phyloP scores from a whole-genome alignment of 2,329 filamentous ascomycete species.

The Pyricularia grisea region DNA sequence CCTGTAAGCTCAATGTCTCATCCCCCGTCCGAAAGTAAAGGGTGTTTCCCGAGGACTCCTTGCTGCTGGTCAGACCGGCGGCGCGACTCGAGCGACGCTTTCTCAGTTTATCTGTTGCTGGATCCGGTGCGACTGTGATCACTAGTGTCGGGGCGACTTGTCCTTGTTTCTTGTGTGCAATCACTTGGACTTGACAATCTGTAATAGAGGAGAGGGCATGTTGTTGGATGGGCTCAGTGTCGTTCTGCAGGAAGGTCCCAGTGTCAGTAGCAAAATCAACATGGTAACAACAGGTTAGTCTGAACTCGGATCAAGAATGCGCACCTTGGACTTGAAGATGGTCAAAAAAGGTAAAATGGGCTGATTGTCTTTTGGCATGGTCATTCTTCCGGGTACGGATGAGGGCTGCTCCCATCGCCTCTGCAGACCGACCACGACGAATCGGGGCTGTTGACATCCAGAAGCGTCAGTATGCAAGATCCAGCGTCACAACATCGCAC shows the following conservation, averaged over 20 bases:
- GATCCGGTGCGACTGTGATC: conserved; percentile 41
- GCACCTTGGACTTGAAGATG: conserved; percentile 48
- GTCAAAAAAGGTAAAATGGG: conserved; percentile 31
- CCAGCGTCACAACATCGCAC: neutral
- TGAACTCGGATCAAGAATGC: neutral
- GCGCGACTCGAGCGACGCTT: conserved; percentile 57
- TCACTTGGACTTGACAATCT: conserved; percentile 48
- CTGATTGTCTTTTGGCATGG: neutral
- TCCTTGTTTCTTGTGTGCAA: conserved; percentile 53
- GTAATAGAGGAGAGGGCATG: conserved; percentile 41
- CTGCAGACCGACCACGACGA: conserved; percentile 42
- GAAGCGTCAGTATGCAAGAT: no score
- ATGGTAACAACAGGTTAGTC: neutral
- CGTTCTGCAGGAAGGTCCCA: conserved; percentile 27
- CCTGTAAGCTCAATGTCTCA: conserved; percentile 39
- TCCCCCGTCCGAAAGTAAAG: conserved; percentile 50
- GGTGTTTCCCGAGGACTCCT: conserved; percentile 36
- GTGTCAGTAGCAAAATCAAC: neutral
- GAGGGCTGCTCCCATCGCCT: conserved; percentile 23
- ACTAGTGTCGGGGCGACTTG: conserved; percentile 50
- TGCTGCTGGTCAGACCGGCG: conserved; percentile 41
- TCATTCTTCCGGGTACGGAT: neutral
- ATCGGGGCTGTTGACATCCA: conserved; percentile 37
- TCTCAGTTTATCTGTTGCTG: conserved; percentile 46
- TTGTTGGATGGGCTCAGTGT: conserved; percentile 43